Percentiles rank a stretch among this genome's conserved stretches.
Conservation (phyloP, 2,329 filamentous ascomycete genomes). For the Cladosporium sp. region DNA sequence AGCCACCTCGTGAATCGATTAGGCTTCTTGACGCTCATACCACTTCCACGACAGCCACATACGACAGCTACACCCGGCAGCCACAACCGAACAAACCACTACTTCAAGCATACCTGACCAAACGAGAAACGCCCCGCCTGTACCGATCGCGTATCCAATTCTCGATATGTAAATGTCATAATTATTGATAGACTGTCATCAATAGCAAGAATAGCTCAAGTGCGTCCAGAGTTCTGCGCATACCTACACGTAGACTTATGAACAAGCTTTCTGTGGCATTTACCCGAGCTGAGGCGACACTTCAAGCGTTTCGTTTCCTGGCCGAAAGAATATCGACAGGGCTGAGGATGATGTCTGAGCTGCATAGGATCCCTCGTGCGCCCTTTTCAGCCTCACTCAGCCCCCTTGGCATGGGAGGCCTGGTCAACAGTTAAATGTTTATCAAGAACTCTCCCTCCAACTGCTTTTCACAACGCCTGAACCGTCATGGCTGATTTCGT, state of each 20-base stretch:
- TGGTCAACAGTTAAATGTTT: background rate
- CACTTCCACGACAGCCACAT: background rate
- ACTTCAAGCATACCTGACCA: no score
- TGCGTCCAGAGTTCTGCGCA: background rate
- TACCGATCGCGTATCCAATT: no score
- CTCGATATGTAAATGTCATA: background rate
- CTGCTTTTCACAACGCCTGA: background rate
- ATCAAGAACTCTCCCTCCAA: background rate
- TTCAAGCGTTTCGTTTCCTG: background rate
- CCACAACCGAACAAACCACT: background rate
- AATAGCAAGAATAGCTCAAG: background rate
- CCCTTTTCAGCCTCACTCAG: background rate
- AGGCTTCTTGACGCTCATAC: background rate
- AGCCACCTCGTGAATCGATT: background rate
- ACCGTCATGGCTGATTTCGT: constrained; percentile 14
- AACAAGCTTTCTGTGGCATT: background rate
- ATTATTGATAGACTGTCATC: background rate
- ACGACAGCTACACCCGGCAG: background rate
- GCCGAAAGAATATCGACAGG: background rate
- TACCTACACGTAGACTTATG: background rate
- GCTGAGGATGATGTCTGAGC: background rate
- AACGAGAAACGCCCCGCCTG: no score
- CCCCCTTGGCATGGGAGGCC: background rate
- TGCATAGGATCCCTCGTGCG: background rate
- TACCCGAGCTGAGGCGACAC: background rate